Conservation (phyloP, 2,329 filamentous ascomycete species). For the Colletotrichum chrysophilum region DNA sequence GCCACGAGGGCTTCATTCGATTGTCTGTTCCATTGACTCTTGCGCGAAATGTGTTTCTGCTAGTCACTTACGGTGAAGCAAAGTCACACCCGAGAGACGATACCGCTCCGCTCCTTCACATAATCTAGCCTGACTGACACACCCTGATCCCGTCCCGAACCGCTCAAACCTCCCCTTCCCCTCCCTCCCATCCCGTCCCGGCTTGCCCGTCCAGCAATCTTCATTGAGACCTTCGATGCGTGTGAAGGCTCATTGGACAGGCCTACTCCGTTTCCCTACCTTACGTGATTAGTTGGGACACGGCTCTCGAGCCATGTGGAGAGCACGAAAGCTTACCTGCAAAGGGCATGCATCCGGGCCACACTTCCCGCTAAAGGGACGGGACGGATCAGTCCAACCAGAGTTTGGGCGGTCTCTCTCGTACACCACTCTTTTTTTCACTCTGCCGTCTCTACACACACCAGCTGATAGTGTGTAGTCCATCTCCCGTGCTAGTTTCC, state of each 20-base stretch:
- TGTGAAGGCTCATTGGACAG: neutral
- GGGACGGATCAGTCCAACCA: neutral
- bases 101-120: neutral
- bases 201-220: neutral
- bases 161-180: neutral
- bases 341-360: neutral
- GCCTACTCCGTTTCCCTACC: neutral
- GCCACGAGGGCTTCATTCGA: conserved; percentile 2
- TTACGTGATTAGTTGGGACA: neutral
- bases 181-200: neutral
- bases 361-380: neutral
- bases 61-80: neutral
- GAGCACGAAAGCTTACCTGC: neutral
- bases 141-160: neutral
- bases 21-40: neutral
- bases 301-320: neutral
- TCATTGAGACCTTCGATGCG: neutral
- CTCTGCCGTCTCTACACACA: neutral
- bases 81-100: neutral
- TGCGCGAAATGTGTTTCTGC: neutral
- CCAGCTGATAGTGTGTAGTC: neutral
- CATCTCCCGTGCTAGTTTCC: neutral
- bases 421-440: neutral
- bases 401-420: neutral
- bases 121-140: neutral